A percentile compares a stretch with the other conserved stretches of the same genome.
These are phyloP conservation scores for Pseudohalonectria lignicola DNA, from an alignment of 2,329 filamentous ascomycete genomes.

Conservation along the genomic window DNA sequence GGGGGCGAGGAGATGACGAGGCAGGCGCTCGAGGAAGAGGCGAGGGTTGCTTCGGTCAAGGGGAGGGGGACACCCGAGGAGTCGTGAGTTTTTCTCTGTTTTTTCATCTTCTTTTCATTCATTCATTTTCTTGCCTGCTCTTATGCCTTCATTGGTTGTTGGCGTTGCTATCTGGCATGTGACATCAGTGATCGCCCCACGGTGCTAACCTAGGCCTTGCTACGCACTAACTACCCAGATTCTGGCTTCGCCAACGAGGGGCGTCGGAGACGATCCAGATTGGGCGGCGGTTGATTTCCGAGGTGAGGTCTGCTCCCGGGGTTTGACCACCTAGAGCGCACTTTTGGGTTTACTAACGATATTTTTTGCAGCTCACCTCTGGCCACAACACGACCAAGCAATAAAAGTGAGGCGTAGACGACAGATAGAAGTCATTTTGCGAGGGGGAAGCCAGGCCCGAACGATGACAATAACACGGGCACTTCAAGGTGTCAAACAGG, in stretches of 20 bases:
- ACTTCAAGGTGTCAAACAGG: too few species aligned
- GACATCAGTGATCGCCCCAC: background rate
- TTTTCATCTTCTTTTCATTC: background rate
- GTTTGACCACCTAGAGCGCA: too few species aligned
- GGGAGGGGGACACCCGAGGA: conserved; percentile 41
- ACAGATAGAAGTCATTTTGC: too few species aligned
- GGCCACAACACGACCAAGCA: background rate
- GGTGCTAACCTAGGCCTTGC: conserved; percentile 10
- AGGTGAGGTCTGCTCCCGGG: too few species aligned
- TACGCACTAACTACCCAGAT: conserved; percentile 32
- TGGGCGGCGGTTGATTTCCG: conserved; percentile 42
- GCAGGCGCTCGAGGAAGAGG: conserved; percentile 53
- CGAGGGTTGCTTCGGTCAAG: conserved; percentile 34
- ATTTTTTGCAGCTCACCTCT: background rate
- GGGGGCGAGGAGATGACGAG: conserved; percentile 54
- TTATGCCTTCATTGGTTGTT: too few species aligned
- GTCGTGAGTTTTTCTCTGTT: conserved; percentile 22
- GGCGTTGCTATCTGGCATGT: too few species aligned
- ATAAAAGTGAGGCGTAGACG: too few species aligned
- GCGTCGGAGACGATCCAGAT: conserved; percentile 46
- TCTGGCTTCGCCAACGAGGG: conserved; percentile 51
- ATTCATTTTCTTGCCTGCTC: too few species aligned
- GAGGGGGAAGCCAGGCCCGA: background rate
- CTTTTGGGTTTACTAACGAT: too few species aligned
- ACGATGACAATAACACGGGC: background rate